Conservation (phyloP, 2,329 filamentous ascomycete species). For the Ophiosphaerella narmari region DNA sequence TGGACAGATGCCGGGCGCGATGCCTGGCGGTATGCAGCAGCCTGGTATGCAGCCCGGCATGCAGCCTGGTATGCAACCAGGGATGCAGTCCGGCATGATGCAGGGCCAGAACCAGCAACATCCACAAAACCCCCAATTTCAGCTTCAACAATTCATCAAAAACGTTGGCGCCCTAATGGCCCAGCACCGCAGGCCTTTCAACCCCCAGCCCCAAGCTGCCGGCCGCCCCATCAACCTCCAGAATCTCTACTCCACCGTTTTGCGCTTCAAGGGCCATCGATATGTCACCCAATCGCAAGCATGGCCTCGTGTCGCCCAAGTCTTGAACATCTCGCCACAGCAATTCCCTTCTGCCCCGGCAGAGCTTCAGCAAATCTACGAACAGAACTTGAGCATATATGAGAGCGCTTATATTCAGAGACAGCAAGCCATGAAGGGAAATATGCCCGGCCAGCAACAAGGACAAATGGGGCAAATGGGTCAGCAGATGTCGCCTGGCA, state of each 20-base stretch:
- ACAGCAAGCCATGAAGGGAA: constrained; percentile 53
- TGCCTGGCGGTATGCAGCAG: constrained; percentile 13
- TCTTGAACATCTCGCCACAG: constrained; percentile 48
- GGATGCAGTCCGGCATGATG: constrained; percentile 29
- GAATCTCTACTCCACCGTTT: constrained; percentile 76
- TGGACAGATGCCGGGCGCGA: constrained; percentile 45
- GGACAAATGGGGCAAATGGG: constrained; percentile 27
- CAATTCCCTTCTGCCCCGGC: constrained; percentile 66
- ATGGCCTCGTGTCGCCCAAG: constrained; percentile 73
- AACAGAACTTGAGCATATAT: constrained; percentile 75
- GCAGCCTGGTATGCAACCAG: not conserved
- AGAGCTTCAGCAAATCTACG: constrained; percentile 74
- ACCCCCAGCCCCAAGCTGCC: constrained; percentile 73
- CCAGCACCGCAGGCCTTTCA: constrained; percentile 72
- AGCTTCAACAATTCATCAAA: constrained; percentile 60
- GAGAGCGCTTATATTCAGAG: constrained; percentile 69
- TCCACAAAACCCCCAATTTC: constrained; percentile 25
- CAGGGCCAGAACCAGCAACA: constrained; percentile 27
- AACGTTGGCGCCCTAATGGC: constrained; percentile 79
- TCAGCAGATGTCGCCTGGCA: constrained; percentile 44
- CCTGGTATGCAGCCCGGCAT: not conserved
- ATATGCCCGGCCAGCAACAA: not conserved
- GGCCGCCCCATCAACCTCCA: constrained; percentile 76
- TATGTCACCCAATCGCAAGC: constrained; percentile 69
- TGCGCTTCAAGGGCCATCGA: constrained; percentile 77